These are phyloP conservation scores for Prosopis cineraria DNA, from an alignment of 306 rosid species.

Conservation along the genomic window DNA sequence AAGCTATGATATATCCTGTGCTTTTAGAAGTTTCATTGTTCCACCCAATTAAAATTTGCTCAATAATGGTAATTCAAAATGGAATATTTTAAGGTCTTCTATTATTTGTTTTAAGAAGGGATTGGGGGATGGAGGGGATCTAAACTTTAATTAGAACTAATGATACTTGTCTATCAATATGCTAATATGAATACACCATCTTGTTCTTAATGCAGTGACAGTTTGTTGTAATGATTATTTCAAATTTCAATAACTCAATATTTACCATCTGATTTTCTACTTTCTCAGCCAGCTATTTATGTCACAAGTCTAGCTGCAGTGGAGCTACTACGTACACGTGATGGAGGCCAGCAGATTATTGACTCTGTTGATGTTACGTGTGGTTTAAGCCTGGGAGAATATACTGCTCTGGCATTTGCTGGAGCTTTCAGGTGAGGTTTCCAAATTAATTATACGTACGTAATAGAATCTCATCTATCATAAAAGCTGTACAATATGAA, in stretches of 20 bases:
- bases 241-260: background rate
- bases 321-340: slow-evolving; percentile 81
- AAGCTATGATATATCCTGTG: background rate
- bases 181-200: slow-evolving; percentile 12
- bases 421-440: slow-evolving; percentile 83
- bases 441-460: background rate
- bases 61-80: background rate
- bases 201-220: slow-evolving; percentile 1
- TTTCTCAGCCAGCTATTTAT: slow-evolving; percentile 95
- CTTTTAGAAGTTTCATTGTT: background rate
- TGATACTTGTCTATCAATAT: background rate
- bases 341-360: slow-evolving; percentile 92
- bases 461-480: background rate
- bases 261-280: slow-evolving; percentile 29
- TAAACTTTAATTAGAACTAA: background rate
- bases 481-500: slow-evolving; percentile 15
- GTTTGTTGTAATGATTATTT: slow-evolving; percentile 15
- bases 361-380: slow-evolving; percentile 94
- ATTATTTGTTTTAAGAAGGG: background rate
- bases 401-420: slow-evolving; percentile 93
- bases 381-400: slow-evolving; percentile 97
- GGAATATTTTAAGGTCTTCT: background rate
- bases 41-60: background rate
- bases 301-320: slow-evolving; percentile 98
- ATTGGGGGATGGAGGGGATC: background rate